Conservation (phyloP, 2,329 filamentous ascomycete genomes). For the Aureobasidium uvarum region DNA sequence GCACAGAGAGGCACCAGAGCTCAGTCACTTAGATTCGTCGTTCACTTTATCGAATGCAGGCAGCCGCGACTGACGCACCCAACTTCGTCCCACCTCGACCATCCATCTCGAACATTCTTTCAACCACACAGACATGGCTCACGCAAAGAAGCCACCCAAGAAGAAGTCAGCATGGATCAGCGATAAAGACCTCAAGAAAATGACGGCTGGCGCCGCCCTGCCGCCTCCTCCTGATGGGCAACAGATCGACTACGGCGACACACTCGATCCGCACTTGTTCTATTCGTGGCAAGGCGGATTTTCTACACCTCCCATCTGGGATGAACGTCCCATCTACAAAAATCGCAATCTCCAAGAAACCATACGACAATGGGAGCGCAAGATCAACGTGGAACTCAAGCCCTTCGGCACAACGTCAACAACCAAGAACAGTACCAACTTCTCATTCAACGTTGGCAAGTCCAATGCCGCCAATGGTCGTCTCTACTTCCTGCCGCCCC, state of each 20-base stretch:
- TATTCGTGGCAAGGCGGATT: constrained; percentile 12
- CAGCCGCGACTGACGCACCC: constrained; percentile 13
- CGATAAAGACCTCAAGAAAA: constrained; percentile 9
- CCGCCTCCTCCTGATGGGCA: neutral
- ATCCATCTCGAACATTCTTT: constrained; percentile 1
- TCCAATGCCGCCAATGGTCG: neutral
- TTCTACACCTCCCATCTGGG: constrained; percentile 3
- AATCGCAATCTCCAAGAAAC: neutral
- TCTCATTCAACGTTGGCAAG: constrained; percentile 2
- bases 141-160: neutral
- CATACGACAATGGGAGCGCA: neutral
- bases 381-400: neutral
- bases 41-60: constrained; percentile 11
- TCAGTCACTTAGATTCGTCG: neutral
- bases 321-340: constrained; percentile 6
- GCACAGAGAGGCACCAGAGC: neutral
- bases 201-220: neutral
- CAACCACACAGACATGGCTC: neutral
- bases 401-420: neutral
- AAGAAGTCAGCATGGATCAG: constrained; percentile 28
- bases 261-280: constrained; percentile 10
- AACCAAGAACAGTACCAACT: neutral
- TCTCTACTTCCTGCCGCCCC: constrained; percentile 16
- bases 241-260: constrained; percentile 1
- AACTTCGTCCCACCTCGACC: neutral